phyloP scores from a whole-genome alignment of 179 eudicot genomes.

The Pouteria campechiana region DNA sequence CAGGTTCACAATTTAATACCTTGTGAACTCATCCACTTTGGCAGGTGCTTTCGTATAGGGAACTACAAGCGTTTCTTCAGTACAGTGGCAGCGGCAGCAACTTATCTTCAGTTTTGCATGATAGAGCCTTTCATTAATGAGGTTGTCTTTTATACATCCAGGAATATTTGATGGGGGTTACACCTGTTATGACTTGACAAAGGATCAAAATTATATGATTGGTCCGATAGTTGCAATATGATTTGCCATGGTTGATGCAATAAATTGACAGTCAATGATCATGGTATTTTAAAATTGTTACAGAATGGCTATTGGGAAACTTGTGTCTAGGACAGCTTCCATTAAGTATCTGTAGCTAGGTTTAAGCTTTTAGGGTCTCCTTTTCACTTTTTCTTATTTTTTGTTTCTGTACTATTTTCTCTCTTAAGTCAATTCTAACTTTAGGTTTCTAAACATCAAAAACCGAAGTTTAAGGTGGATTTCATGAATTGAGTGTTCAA shows the following conservation, averaged over 20 bases:
- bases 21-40: not conserved
- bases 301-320: not conserved
- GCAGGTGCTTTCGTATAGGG: constrained; percentile 66
- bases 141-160: constrained; percentile 24
- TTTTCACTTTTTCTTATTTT: too few relatives aligned
- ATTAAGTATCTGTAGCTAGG: too few relatives aligned
- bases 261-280: too few relatives aligned
- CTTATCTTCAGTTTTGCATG: constrained; percentile 56
- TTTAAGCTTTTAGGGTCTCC: too few relatives aligned
- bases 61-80: constrained; percentile 62
- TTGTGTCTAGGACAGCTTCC: not conserved
- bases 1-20: not conserved
- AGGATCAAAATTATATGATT: not conserved
- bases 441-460: too few relatives aligned
- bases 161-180: not conserved
- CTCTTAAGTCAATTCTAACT: too few relatives aligned
- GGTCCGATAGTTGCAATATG: not conserved
- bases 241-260: not conserved
- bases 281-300: too few relatives aligned
- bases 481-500: too few relatives aligned
- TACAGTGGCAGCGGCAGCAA: constrained; percentile 52
- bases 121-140: constrained; percentile 56
- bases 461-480: too few relatives aligned
- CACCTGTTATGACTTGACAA: not conserved
- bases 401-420: too few relatives aligned